phyloP scores from a whole-genome alignment of 805 yeast species.

The Candida ficus region DNA sequence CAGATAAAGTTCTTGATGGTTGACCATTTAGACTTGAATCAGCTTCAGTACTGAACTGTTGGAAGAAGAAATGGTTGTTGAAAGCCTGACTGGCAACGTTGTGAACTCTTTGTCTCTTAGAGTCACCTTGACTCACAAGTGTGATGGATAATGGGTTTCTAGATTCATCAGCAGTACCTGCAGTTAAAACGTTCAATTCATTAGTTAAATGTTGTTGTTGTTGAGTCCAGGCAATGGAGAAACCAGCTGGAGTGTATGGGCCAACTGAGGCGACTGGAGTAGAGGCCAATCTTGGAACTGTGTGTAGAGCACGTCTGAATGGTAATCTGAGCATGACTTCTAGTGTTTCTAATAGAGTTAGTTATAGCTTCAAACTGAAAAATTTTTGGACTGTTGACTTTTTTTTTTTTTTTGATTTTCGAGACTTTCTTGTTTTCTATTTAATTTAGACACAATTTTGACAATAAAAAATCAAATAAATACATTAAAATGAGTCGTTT shows the following conservation, averaged over 20 bases:
- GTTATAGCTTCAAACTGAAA: too few species aligned
- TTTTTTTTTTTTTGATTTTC: neutral
- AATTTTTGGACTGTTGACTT: too few species aligned
- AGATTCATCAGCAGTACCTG: conserved; percentile 76
- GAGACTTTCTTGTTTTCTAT: too few species aligned
- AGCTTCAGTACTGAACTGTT: conserved; percentile 40
- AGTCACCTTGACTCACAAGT: conserved; percentile 58
- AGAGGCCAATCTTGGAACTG: conserved; percentile 48
- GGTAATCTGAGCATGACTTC: conserved; percentile 6
- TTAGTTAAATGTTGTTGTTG: conserved; percentile 65
- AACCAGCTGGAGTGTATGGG: conserved; percentile 60
- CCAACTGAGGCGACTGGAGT: conserved; percentile 36
- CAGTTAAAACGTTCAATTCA: conserved; percentile 56
- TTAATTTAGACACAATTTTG: too few species aligned
- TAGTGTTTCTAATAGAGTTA: too few species aligned
- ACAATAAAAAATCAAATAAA: too few species aligned
- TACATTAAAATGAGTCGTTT: too few species aligned
- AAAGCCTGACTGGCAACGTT: conserved; percentile 88
- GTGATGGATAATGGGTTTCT: conserved; percentile 69
- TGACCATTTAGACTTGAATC: conserved; percentile 19
- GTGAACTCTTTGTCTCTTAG: conserved; percentile 64
- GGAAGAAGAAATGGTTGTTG: conserved; percentile 86
- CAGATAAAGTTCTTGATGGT: conserved; percentile 33
- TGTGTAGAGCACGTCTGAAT: conserved; percentile 39
- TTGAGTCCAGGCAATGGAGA: conserved; percentile 72